These are phyloP conservation scores for Thermomyces lanuginosus DNA, from an alignment of 2,329 filamentous ascomycete genomes.

Conservation along the genomic window DNA sequence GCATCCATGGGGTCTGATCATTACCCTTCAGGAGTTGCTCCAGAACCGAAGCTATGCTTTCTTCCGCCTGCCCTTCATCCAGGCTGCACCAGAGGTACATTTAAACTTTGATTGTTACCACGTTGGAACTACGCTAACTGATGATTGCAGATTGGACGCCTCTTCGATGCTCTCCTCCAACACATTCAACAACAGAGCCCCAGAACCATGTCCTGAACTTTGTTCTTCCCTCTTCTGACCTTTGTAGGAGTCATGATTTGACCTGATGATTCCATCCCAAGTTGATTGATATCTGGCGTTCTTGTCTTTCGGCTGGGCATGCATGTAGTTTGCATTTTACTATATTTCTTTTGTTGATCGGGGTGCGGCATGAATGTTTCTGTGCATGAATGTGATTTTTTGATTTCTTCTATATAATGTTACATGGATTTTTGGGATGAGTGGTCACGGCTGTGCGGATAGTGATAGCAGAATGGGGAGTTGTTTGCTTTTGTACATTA, in stretches of 20 bases:
- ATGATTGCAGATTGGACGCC: constrained; percentile 26
- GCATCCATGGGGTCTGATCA: constrained; percentile 87
- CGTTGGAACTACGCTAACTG: constrained; percentile 2
- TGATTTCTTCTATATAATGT: too few species aligned
- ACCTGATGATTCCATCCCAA: constrained; percentile 5
- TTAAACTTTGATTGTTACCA: constrained; percentile 3
- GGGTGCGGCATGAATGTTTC: too few species aligned
- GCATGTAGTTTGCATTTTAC: too few species aligned
- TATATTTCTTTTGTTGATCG: too few species aligned
- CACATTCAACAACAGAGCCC: constrained; percentile 35
- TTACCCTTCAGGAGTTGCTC: constrained; percentile 72
- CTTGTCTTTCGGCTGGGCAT: constrained; percentile 1
- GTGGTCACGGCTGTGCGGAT: too few species aligned
- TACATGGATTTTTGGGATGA: too few species aligned
- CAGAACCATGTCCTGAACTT: constrained; percentile 20
- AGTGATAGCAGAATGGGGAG: too few species aligned
- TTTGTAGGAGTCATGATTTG: constrained; percentile 10
- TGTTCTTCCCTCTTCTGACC: too few species aligned
- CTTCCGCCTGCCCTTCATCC: constrained; percentile 85
- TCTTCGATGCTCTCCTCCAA: constrained; percentile 30
- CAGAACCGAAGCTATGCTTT: constrained; percentile 86
- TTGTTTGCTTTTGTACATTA: too few species aligned
- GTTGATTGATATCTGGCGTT: constrained; percentile 6
- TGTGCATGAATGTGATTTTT: too few species aligned
- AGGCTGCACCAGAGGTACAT: constrained; percentile 67